A percentile compares a stretch with the other conserved stretches of the same genome.
Evolutionary conservation across 345 rosid genomes (phyloP).

Genomic region (Euclidium syriacum): DNA sequence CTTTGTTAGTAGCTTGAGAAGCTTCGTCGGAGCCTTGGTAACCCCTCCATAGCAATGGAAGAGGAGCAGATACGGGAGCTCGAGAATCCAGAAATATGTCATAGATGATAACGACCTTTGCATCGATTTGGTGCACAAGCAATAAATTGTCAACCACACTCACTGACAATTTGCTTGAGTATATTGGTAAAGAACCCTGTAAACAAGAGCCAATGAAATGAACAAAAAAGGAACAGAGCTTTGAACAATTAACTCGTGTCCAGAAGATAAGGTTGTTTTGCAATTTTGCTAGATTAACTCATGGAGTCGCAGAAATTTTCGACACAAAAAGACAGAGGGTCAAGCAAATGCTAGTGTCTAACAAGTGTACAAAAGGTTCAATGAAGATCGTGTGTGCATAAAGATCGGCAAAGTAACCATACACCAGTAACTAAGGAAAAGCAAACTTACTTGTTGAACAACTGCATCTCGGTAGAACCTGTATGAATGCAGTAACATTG

Average conservation of each 20-base stretch:
- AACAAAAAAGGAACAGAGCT: slow-evolving; percentile 1
- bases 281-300: slow-evolving; percentile 1
- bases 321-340: neutral
- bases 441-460: slow-evolving; percentile 64
- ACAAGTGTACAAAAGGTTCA: neutral
- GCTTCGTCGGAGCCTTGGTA: slow-evolving; percentile 45
- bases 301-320: neutral
- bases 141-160: slow-evolving; percentile 88
- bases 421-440: slow-evolving; percentile 9
- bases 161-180: slow-evolving; percentile 80
- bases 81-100: slow-evolving; percentile 88
- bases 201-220: slow-evolving; percentile 15
- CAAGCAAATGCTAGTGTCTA: slow-evolving; percentile 3
- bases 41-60: slow-evolving; percentile 81
- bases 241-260: neutral
- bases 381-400: neutral
- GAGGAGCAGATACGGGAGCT: slow-evolving; percentile 98
- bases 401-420: neutral
- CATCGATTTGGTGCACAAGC: slow-evolving; percentile 96
- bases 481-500: slow-evolving; percentile 86
- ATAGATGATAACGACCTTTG: slow-evolving; percentile 92
- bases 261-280: neutral
- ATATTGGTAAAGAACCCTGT: slow-evolving; percentile 95
- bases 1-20: slow-evolving; percentile 45
- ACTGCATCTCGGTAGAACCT: slow-evolving; percentile 97